A percentile compares a stretch with the other conserved stretches of the same genome.
Conservation (phyloP, 2,329 filamentous ascomycete species). For the Clonostachys chloroleuca region DNA sequence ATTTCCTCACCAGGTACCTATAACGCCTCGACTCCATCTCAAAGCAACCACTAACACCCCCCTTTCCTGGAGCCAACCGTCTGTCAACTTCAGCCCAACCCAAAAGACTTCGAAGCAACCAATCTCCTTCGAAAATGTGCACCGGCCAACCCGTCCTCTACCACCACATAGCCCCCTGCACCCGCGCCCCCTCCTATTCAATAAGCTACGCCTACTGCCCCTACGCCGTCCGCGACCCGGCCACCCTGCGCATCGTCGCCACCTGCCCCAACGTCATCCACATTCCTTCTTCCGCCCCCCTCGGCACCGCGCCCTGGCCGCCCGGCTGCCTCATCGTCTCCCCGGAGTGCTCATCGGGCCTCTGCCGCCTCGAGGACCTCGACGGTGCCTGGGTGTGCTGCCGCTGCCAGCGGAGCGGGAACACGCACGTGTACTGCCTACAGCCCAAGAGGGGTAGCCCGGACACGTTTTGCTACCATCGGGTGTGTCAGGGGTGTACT, state of each 20-base stretch:
- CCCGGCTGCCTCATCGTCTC: slow-evolving; percentile 36
- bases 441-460: slow-evolving; percentile 39
- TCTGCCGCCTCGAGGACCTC: slow-evolving; percentile 43
- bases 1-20: too few relatives aligned
- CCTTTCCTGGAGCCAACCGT: not conserved
- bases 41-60: not conserved
- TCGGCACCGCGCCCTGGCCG: not conserved
- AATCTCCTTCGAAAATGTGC: slow-evolving; percentile 32
- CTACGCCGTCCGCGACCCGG: slow-evolving; percentile 21
- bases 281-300: not conserved
- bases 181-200: slow-evolving; percentile 29
- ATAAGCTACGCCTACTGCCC: slow-evolving; percentile 39
- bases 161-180: slow-evolving; percentile 41
- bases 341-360: slow-evolving; percentile 39
- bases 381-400: slow-evolving; percentile 46
- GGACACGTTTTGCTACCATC: slow-evolving; percentile 47
- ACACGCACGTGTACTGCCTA: slow-evolving; percentile 37
- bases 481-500: slow-evolving; percentile 38
- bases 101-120: not conserved
- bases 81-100: not conserved
- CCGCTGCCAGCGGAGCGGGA: slow-evolving; percentile 38
- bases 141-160: slow-evolving; percentile 45
- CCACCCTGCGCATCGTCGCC: slow-evolving; percentile 14
- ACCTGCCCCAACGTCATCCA: slow-evolving; percentile 5
- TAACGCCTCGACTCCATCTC: too few relatives aligned